phyloP scores from a whole-genome alignment of 225 moss, liverwort and hornwort genomes.

The Bryoerythrophyllum caledonicum region DNA sequence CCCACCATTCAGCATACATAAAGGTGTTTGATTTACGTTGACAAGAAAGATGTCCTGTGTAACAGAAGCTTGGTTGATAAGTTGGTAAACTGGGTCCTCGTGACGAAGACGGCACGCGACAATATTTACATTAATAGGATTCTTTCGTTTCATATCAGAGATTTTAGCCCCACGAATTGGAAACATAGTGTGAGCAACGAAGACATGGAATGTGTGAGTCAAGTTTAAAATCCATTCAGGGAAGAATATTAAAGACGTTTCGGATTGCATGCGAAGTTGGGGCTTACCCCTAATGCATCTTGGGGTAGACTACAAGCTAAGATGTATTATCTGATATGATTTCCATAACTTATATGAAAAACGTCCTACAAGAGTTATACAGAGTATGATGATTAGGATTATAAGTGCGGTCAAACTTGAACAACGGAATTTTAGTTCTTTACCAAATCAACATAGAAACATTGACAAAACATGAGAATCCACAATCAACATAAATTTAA shows the following conservation, averaged over 20 bases:
- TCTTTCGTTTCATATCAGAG: background rate
- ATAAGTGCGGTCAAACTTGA: background rate
- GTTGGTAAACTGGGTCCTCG: background rate
- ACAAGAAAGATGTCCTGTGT: background rate
- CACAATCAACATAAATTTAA: background rate
- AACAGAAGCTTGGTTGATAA: background rate
- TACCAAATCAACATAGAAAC: background rate
- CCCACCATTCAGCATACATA: slow-evolving; percentile 20
- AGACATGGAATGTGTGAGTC: background rate
- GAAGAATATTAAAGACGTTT: background rate
- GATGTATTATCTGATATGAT: background rate
- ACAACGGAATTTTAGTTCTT: background rate
- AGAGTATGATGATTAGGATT: background rate
- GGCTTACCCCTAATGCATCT: background rate
- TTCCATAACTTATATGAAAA: background rate
- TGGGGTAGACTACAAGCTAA: background rate
- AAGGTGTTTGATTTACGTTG: background rate
- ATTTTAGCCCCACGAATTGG: background rate
- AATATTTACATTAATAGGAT: slow-evolving; percentile 2
- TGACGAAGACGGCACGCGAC: slow-evolving; percentile 6
- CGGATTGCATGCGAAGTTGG: slow-evolving; percentile 7
- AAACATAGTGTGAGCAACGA: background rate
- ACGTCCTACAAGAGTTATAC: background rate
- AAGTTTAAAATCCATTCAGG: background rate
- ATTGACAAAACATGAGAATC: background rate